Conservation (phyloP, 2,329 filamentous ascomycete species). For the Colletotrichum higginsianum region DNA sequence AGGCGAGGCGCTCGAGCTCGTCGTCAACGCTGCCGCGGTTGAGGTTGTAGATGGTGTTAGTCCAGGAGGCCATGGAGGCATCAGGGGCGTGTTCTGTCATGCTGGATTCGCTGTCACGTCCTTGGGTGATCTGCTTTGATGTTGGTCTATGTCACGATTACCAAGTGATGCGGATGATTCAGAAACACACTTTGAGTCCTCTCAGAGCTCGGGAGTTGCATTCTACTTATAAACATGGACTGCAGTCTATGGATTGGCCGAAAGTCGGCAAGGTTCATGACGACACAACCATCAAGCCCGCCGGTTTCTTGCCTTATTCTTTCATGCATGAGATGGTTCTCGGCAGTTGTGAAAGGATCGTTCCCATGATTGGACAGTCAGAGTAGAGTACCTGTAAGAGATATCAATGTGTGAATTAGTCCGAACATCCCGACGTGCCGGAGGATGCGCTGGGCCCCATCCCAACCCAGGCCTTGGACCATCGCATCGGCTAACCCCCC, state of each 20-base stretch:
- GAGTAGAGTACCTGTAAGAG: too few species aligned
- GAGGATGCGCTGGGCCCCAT: background rate
- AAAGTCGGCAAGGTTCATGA: background rate
- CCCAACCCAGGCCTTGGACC: background rate
- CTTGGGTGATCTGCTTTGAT: background rate
- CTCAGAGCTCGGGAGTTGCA: background rate
- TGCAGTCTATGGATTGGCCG: background rate
- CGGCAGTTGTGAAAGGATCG: background rate
- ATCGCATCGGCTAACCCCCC: background rate
- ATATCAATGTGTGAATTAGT: too few species aligned
- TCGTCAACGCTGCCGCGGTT: slow-evolving; percentile 29
- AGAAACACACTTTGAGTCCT: background rate
- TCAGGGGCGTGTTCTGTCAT: background rate
- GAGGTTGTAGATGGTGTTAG: slow-evolving; percentile 31
- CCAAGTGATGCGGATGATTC: background rate
- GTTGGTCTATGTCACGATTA: background rate
- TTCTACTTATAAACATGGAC: background rate
- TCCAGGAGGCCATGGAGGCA: slow-evolving; percentile 15
- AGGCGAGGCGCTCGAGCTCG: slow-evolving; percentile 35
- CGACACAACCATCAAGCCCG: background rate
- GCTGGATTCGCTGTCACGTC: background rate
- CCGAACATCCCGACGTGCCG: background rate
- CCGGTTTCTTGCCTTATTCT: too few species aligned
- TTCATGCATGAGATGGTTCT: background rate
- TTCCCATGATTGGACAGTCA: background rate